Conservation (phyloP, 495 filamentous ascomycete species). For the Aspergillus sparsus region DNA sequence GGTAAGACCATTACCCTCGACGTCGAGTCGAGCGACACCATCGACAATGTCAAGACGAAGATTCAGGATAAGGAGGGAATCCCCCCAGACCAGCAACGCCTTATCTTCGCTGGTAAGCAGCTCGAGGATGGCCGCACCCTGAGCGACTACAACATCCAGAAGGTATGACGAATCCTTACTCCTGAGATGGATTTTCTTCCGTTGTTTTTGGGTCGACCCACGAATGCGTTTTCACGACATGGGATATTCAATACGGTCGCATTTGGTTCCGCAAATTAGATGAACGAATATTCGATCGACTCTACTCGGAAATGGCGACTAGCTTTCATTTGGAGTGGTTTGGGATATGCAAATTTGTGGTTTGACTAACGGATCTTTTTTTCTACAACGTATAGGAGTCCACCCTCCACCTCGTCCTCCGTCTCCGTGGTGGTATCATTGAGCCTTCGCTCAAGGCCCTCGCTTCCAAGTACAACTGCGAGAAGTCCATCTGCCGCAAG, state of each 20-base stretch:
- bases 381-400: constrained; percentile 69
- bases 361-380: constrained; percentile 32
- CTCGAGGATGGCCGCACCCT: constrained; percentile 98
- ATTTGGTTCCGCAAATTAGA: no score
- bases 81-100: constrained; percentile 96
- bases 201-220: no score
- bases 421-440: constrained; percentile 99
- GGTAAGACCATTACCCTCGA: constrained; percentile 99
- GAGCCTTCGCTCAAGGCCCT: constrained; percentile 98
- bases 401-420: constrained; percentile 97
- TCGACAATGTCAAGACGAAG: constrained; percentile 97
- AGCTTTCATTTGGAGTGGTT: no score
- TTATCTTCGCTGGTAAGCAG: constrained; percentile 99
- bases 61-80: constrained; percentile 99
- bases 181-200: background rate
- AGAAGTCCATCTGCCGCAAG: constrained; percentile 99
- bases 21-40: constrained; percentile 97
- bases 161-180: constrained; percentile 58
- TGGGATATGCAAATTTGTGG: background rate
- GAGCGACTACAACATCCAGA: constrained; percentile 99
- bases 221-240: no score
- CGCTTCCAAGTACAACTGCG: constrained; percentile 99
- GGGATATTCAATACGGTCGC: no score
- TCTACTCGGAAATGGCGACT: no score
- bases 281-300: no score